These are phyloP conservation scores for Acanthamoeba culbertsoni DNA, from an alignment of 208 protist genomes.

Conservation along the genomic window DNA sequence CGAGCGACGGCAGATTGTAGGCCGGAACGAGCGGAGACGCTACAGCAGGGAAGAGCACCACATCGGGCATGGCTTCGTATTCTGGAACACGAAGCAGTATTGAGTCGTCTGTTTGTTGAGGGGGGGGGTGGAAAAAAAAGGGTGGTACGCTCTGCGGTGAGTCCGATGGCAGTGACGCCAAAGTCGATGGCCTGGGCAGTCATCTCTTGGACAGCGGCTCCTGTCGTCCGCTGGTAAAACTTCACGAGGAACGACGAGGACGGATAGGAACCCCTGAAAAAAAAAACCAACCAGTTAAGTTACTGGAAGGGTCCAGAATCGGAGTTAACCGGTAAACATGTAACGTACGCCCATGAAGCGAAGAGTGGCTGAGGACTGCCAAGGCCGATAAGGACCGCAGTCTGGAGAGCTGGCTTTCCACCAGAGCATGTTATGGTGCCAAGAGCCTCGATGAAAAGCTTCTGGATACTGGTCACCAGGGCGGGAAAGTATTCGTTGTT, in stretches of 20 bases:
- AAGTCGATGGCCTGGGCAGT: background rate
- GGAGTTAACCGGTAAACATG: no score
- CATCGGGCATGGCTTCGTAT: background rate
- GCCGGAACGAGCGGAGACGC: background rate
- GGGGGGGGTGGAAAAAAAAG: background rate
- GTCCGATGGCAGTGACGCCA: background rate
- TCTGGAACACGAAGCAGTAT: background rate
- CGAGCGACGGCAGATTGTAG: background rate
- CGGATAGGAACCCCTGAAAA: background rate
- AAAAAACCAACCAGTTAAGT: background rate
- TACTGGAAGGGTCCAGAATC: background rate
- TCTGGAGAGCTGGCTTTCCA: background rate
- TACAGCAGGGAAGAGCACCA: background rate
- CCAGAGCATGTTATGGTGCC: background rate
- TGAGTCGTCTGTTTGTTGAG: no score
- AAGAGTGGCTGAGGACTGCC: background rate
- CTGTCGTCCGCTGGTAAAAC: background rate
- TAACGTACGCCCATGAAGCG: background rate
- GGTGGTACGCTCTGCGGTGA: background rate
- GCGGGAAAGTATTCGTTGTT: background rate
- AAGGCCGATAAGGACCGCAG: background rate
- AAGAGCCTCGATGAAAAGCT: background rate
- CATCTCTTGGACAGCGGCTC: background rate
- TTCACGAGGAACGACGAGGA: background rate
- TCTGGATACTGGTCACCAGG: background rate